A percentile compares a stretch with the other conserved stretches of the same genome.
These are phyloP conservation scores for Saccharomyces hybrid DNA, from an alignment of 1,139 yeast species.

Conservation along the genomic window DNA sequence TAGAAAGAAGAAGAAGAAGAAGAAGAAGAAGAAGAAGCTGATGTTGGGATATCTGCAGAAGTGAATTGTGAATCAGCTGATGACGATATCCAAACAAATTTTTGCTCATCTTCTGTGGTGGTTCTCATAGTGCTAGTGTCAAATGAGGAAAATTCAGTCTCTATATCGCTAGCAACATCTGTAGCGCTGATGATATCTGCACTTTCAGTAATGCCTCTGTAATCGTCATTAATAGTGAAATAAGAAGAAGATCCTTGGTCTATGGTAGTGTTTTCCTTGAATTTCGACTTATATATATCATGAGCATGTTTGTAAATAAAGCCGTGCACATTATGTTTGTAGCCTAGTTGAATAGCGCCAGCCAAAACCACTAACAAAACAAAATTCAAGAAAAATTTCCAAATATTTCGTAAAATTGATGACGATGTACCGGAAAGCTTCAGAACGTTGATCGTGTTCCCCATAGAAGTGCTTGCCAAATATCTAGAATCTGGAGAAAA, in stretches of 20 bases:
- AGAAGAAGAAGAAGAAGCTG: neutral
- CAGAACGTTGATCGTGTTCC: constrained; percentile 61
- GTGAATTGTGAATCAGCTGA: neutral
- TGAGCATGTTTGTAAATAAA: constrained; percentile 15
- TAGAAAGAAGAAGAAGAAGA: neutral
- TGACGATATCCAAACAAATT: neutral
- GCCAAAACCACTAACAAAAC: constrained; percentile 38
- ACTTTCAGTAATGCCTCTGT: constrained; percentile 15
- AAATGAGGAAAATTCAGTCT: constrained; percentile 6
- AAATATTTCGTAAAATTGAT: constrained; percentile 32
- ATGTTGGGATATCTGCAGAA: neutral
- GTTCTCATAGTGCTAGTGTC: constrained; percentile 3
- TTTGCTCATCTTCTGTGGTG: neutral
- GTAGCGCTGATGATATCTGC: constrained; percentile 19
- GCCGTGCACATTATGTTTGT: constrained; percentile 36
- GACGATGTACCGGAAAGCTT: constrained; percentile 50
- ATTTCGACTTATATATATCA: constrained; percentile 23
- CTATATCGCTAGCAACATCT: constrained; percentile 8
- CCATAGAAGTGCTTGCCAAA: constrained; percentile 74
- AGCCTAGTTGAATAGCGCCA: constrained; percentile 34
- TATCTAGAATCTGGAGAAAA: constrained; percentile 63
- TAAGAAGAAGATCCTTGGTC: constrained; percentile 23
- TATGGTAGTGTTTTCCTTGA: constrained; percentile 17
- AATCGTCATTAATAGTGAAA: constrained; percentile 30
- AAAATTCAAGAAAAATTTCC: constrained; percentile 42